Evolutionary conservation across 257 asterid genomes (phyloP).

Genomic region (Solanum corneliomulleri): DNA sequence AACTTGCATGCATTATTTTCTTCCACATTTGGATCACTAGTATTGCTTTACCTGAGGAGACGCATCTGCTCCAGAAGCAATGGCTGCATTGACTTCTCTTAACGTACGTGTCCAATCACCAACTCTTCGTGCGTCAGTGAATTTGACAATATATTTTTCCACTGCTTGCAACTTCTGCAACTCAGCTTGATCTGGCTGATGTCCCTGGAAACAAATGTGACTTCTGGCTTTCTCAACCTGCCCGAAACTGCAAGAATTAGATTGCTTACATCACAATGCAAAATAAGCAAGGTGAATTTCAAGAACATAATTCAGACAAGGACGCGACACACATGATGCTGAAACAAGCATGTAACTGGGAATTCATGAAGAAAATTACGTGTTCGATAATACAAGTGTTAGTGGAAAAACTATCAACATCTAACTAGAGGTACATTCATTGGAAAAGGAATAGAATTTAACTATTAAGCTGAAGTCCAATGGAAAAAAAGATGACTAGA

Average conservation of each 20-base stretch:
- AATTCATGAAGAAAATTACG: background rate
- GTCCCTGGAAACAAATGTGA: constrained; percentile 31
- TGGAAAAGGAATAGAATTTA: background rate
- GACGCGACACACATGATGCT: background rate
- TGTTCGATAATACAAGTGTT: background rate
- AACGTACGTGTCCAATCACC: constrained; percentile 53
- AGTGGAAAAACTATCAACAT: background rate
- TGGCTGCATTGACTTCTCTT: constrained; percentile 60
- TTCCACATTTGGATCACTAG: background rate
- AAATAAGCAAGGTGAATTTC: constrained; percentile 4
- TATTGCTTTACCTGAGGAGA: constrained; percentile 56
- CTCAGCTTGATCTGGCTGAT: constrained; percentile 19
- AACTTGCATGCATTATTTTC: background rate
- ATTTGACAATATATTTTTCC: constrained; percentile 51
- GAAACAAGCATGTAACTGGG: background rate
- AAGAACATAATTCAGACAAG: constrained; percentile 1
- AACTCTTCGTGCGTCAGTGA: constrained; percentile 48
- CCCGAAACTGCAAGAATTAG: constrained; percentile 38
- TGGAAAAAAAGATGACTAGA: background rate
- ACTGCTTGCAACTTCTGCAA: constrained; percentile 54
- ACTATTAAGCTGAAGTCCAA: background rate
- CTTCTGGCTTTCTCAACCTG: constrained; percentile 38
- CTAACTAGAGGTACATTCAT: background rate
- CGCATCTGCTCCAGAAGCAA: constrained; percentile 59
- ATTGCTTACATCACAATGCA: constrained; percentile 7